Base-by-base conservation (phyloP, 106 monocot genomes). In the Dendrobium huoshanense region DNA sequence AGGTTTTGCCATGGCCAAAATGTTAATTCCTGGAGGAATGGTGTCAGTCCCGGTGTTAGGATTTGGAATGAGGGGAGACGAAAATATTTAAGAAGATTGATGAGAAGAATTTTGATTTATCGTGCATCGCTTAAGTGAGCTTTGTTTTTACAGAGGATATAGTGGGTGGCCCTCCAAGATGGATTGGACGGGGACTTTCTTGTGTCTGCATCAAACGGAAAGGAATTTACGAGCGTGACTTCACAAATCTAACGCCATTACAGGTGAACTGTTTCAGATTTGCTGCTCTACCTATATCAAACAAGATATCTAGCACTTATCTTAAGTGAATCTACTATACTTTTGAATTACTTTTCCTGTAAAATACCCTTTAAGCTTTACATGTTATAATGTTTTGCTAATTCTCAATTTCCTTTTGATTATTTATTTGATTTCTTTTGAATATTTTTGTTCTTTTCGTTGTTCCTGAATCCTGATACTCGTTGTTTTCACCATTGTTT, bases 161-260 rank as follows among this genome's bases (percentile, higher is more conserved):
- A 41, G 81, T 86, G 42, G 90, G 87, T 82, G 90, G 88, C 31
- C 90, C 95, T 70, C 92, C 92, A 49, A 90, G 81, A 85, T 95
- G 95, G 95, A 88, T 95, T 49, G 90, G 88, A 64, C 92, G 79
- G 80, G 80, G 95, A 47, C 85, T 95, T 78, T 95, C 95, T n/a
- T 95, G 95, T 80, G 90, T 95, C 43, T 95, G 95, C 61, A 92
- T 90, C 4, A 95, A 92, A 49, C 25, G 85, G 59, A 95, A 86
- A 82, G 90, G 85, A 76, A 75, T 54, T 4, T 88, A 89, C 72
- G 94, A 89, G 59, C 87, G 91, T 1, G 86, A 89, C 44, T 85
- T 85, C 75, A 77, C 84, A 58, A 89, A 88, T 80, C 84, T 91
- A 80, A 89, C 94, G 76, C 89, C 94, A 79, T 48, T 86, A 79